Evolutionary conservation across 495 filamentous ascomycete species (phyloP).

Genomic region (Daldinia concentrica): DNA sequence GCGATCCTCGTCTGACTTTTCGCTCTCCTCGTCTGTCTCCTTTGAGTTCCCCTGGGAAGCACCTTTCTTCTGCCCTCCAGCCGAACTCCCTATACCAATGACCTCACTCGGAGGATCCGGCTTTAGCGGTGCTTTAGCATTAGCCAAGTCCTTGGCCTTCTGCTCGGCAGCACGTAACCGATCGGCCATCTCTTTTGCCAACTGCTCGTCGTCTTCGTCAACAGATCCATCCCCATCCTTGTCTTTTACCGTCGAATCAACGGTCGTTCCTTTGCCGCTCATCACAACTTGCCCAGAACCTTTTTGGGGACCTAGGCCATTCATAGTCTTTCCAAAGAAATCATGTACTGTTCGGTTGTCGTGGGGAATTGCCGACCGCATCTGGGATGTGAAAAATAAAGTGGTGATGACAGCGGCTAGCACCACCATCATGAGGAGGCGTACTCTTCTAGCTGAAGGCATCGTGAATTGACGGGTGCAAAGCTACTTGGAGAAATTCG

Average conservation of each 20-base stretch:
- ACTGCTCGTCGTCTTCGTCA: slow-evolving; percentile 55
- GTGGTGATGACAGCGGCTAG: slow-evolving; percentile 65
- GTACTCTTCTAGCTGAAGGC: slow-evolving; percentile 75
- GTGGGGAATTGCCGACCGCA: slow-evolving; percentile 47
- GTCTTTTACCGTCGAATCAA: slow-evolving; percentile 47
- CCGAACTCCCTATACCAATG: slow-evolving; percentile 63
- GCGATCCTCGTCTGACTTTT: slow-evolving; percentile 65
- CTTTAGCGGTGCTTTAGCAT: slow-evolving; percentile 62
- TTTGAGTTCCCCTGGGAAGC: slow-evolving; percentile 36
- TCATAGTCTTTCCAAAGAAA: slow-evolving; percentile 66
- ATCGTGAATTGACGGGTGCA: slow-evolving; percentile 55
- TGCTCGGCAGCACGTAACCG: slow-evolving; percentile 60
- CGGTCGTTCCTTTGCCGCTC: slow-evolving; percentile 44
- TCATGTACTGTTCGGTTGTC: slow-evolving; percentile 54
- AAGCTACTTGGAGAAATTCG: slow-evolving; percentile 1
- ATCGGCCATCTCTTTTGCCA: slow-evolving; percentile 55
- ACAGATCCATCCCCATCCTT: slow-evolving; percentile 55
- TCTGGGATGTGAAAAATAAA: slow-evolving; percentile 67
- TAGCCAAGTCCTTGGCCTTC: slow-evolving; percentile 64
- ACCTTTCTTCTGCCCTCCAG: slow-evolving; percentile 69
- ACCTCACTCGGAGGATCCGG: slow-evolving; percentile 58
- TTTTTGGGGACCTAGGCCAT: slow-evolving; percentile 54
- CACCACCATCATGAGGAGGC: slow-evolving; percentile 65
- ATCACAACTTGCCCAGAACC: slow-evolving; percentile 47
- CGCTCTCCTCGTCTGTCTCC: slow-evolving; percentile 50